Evolutionary conservation across 305 asterid genomes (phyloP).

Genomic region (Rubia peregrina): DNA sequence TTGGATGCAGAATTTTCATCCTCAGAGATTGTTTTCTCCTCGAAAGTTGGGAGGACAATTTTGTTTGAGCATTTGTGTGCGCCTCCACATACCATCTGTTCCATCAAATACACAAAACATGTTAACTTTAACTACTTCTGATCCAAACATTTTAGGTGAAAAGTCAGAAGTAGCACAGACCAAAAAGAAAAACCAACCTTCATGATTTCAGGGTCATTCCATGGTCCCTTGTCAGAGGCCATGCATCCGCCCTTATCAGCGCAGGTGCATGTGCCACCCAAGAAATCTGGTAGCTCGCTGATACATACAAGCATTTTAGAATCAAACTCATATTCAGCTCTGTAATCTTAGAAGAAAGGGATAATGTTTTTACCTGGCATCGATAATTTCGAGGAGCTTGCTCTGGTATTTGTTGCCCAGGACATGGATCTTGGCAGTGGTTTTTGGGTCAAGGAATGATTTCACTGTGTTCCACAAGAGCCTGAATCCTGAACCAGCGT

Average conservation of each 20-base stretch:
- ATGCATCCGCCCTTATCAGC: constrained; percentile 81
- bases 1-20: constrained; percentile 41
- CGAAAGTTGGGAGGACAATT: constrained; percentile 29
- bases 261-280: constrained; percentile 95
- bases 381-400: constrained; percentile 87
- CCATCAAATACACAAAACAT: constrained; percentile 19
- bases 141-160: constrained; percentile 7
- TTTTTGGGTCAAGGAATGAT: constrained; percentile 96
- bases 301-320: constrained; percentile 11
- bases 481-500: constrained; percentile 97
- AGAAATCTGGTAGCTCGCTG: constrained; percentile 93
- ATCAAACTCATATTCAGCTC: background rate
- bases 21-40: constrained; percentile 66
- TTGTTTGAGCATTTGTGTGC: constrained; percentile 72
- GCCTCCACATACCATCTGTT: constrained; percentile 80
- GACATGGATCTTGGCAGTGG: constrained; percentile 89
- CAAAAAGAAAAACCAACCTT: constrained; percentile 40
- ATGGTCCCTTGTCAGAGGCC: constrained; percentile 94
- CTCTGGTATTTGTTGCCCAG: constrained; percentile 85
- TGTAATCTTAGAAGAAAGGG: background rate
- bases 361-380: constrained; percentile 40
- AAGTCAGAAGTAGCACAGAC: background rate
- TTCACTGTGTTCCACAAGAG: constrained; percentile 94
- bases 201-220: constrained; percentile 87
- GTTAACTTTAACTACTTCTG: constrained; percentile 15